Base-by-base conservation (phyloP, 768 basidiomycete species). In the Suillus discolor region DNA sequence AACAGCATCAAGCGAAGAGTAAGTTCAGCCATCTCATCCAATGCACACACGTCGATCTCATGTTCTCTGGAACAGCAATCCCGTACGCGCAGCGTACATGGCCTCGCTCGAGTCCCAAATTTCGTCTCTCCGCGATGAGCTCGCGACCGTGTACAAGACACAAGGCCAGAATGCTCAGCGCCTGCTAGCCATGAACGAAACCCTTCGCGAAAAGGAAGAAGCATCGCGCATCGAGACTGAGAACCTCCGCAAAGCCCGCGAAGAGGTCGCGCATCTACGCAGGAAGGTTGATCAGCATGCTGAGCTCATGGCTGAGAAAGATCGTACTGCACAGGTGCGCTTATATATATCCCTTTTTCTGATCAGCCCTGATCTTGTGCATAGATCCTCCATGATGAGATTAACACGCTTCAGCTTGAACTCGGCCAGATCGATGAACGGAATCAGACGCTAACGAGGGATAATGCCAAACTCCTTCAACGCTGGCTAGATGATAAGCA, bases 401-500 rank as follows among this genome's bases (percentile, higher is more conserved):
- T 97, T 79, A 89, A 88, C 69, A 94, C 97, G 1, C 84, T 96
- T 54, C 91, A 93, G 65, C 85, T 99, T 59, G 97, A 99, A 77
- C 86, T 99, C 15, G 87, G 89, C 53, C 93, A 97, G 72, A 89
- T 97, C 31, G 91, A 93, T 64, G 89, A 94, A 67, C 89, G 93
- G 42, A 97, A 97, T 74, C 83, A 88, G 72, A 89, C 82, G n/a
- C 85, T 99, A 41, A 87, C 88, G 60, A 91, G 90, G 71, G 97
- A 99, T 77, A 99, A 99, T 71, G 96, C 96, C 31, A 91, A 94
- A 72, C 87, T 99, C 34, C 84, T 99, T 1, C 95, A 97, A 75
- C 90, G 97, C 20, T 99, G 97, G 97, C 84, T 99, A 11, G 97
- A 99, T 72, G 90, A 91, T 69, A 97, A 97, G 79, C 94, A 97